Evolutionary conservation across 306 rosid genomes (phyloP).

Genomic region (Sechiopsis laciniata): DNA sequence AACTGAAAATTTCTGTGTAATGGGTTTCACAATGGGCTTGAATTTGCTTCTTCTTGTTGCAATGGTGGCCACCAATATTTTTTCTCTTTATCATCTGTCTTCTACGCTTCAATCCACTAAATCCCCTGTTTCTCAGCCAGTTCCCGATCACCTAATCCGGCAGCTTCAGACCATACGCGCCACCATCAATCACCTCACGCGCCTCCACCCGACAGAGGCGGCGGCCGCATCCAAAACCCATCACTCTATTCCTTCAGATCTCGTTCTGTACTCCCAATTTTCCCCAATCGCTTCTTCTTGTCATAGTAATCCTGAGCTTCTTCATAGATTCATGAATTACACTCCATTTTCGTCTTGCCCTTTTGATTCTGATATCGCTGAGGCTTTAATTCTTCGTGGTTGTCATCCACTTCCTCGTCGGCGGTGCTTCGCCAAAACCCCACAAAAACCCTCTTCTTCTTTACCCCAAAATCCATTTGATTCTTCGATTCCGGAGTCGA

Average conservation of each 20-base stretch:
- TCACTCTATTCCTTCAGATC: conserved; percentile 55
- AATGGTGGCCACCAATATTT: conserved; percentile 94
- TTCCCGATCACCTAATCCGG: conserved; percentile 75
- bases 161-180: conserved; percentile 91
- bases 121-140: conserved; percentile 37
- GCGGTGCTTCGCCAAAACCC: conserved; percentile 72
- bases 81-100: conserved; percentile 87
- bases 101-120: conserved; percentile 55
- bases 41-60: conserved; percentile 71
- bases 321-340: conserved; percentile 72
- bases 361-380: conserved; percentile 53
- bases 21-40: conserved; percentile 80
- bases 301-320: conserved; percentile 69
- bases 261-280: conserved; percentile 61
- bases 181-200: conserved; percentile 92
- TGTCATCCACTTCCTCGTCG: conserved; percentile 99
- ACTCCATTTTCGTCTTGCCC: conserved; percentile 71
- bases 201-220: conserved; percentile 40
- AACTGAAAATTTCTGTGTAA: conserved; percentile 3
- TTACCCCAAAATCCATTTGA: conserved; percentile 54
- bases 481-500: conserved; percentile 46
- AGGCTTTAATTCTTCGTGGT: conserved; percentile 66
- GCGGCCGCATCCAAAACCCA: conserved; percentile 22
- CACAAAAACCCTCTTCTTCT: conserved; percentile 44
- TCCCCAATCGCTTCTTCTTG: conserved; percentile 83